Base-by-base conservation (phyloP, 140 eudicot species). In the Anethum foeniculum region DNA sequence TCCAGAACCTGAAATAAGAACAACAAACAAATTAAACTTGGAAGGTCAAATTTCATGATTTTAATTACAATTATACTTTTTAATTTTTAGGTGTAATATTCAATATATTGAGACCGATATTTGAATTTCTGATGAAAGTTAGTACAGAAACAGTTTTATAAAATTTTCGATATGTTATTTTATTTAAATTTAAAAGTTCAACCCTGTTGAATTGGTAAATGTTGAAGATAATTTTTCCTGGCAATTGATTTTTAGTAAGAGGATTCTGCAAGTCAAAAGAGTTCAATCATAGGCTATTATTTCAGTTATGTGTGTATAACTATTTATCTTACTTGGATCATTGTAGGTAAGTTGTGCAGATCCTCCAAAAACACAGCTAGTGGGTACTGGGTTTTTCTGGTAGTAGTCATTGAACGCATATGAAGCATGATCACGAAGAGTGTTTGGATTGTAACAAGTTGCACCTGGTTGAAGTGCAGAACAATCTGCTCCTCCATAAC, bases 331-430 rank as follows among this genome's bases (percentile, higher is more conserved):
- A 93, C 98, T 93, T 82, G 98, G 98, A 84, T 93, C 93, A 6
- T 87, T 91, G 85, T 71, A 75, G 65, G 91, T 89, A 65, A 91
- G 74, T 72, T 91, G 97, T 34, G 98, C 95, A 5, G 93, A 83
- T 83, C 98, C 98, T 79, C 98, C 97, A 81, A 93, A 91, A 82
- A 81, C 83, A 75, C 98, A 93, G 81, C 98, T 93, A 46, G 97
- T 91, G 32, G 97, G 94, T 23, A 76, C 84, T 1, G 98, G 98
- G 60, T 93, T 91, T 86, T 93, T 93, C 79, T 89, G 96, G 80
- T 89, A 93, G 77, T 89, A 93, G 68, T 84, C 87, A 28, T 91
- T 91, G 81, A 93, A 93, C 69, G 98, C 98, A 79, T 86, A 93
- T 0, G 98, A 93, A 56, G 98, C 98, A 84, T 93, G 98, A 58